Evolutionary conservation across 192 early-diverging fungal genomes (phyloP).

Genomic region (Coemansia sp.): DNA sequence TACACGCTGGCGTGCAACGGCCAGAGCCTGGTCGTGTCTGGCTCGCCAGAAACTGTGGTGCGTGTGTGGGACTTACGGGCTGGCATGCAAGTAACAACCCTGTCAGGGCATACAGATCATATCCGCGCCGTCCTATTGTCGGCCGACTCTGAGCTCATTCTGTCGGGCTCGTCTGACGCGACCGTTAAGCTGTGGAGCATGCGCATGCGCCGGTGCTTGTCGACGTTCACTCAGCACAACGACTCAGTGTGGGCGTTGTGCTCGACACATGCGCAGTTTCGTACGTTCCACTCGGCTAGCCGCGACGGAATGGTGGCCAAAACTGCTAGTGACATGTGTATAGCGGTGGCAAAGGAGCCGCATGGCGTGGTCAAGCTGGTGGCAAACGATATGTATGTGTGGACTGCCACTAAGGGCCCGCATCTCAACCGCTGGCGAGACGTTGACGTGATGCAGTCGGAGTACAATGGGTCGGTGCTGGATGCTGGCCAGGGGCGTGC

Average conservation of each 20-base stretch:
- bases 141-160: constrained; percentile 80
- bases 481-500: constrained; percentile 7
- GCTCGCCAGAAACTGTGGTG: constrained; percentile 91
- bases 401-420: constrained; percentile 87
- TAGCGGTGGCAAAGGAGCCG: constrained; percentile 84
- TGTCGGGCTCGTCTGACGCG: constrained; percentile 91
- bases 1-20: constrained; percentile 85
- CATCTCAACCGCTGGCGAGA: constrained; percentile 79
- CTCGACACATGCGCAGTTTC: constrained; percentile 81
- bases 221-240: constrained; percentile 83
- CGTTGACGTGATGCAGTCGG: constrained; percentile 15
- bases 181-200: constrained; percentile 98
- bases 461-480: constrained; percentile 19
- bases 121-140: constrained; percentile 85
- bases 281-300: constrained; percentile 89
- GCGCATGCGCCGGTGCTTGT: constrained; percentile 79
- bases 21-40: constrained; percentile 79
- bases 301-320: constrained; percentile 91
- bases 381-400: constrained; percentile 80
- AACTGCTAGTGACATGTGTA: constrained; percentile 64
- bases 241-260: constrained; percentile 90
- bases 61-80: constrained; percentile 87
- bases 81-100: constrained; percentile 68
- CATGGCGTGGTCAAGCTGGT: constrained; percentile 82
- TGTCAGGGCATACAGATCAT: constrained; percentile 95